Conservation (phyloP, 345 rosid species). For the Kernera saxatilis region DNA sequence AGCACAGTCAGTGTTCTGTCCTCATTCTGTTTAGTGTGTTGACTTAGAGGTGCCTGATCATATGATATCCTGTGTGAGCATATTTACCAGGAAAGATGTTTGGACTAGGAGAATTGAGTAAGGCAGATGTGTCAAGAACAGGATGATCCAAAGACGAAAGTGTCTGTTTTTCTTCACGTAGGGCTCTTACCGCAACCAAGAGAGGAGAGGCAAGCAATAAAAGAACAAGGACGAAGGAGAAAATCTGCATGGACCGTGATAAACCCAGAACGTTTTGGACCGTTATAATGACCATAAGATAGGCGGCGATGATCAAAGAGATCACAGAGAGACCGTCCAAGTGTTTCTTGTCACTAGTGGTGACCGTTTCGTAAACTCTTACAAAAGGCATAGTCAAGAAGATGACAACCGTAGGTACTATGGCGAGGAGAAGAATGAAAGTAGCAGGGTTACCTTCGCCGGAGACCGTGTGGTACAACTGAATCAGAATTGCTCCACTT, state of each 20-base stretch:
- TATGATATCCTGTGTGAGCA: neutral
- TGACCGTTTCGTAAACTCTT: slow-evolving; percentile 44
- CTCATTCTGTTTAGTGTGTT: neutral
- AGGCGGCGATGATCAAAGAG: slow-evolving; percentile 55
- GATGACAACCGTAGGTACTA: slow-evolving; percentile 55
- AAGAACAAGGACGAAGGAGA: slow-evolving; percentile 42
- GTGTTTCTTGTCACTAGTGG: slow-evolving; percentile 54
- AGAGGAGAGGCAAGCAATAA: slow-evolving; percentile 57
- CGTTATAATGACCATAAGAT: slow-evolving; percentile 56
- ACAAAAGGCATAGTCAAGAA: slow-evolving; percentile 62
- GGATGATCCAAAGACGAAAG: neutral
- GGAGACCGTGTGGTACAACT: slow-evolving; percentile 46
- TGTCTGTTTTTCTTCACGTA: slow-evolving; percentile 33
- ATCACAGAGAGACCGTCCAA: slow-evolving; percentile 63
- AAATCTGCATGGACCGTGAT: slow-evolving; percentile 42
- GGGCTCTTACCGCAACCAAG: slow-evolving; percentile 51
- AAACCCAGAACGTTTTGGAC: slow-evolving; percentile 50
- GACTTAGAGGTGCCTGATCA: neutral
- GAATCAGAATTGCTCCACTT: slow-evolving; percentile 80
- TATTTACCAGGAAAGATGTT: neutral
- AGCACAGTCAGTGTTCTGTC: neutral
- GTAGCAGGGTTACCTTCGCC: slow-evolving; percentile 48
- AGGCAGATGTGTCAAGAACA: slow-evolving; percentile 11
- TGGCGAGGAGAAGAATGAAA: slow-evolving; percentile 67
- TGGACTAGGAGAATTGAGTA: slow-evolving; percentile 7